Evolutionary conservation across 164 flowering plant genomes (phyloP).

Genomic region (Magnolia sinica): DNA sequence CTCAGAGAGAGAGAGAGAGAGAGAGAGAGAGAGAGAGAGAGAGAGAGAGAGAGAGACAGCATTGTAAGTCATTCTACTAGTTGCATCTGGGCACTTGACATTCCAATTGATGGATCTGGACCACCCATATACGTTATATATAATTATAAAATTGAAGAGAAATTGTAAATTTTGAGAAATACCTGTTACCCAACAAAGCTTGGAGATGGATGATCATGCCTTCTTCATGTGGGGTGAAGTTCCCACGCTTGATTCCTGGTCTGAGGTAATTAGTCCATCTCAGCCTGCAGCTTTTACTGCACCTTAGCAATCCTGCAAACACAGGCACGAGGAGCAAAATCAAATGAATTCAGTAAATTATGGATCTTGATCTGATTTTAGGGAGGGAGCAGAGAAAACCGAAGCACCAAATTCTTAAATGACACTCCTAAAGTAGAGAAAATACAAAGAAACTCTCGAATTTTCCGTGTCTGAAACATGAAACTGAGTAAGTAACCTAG

Average conservation of each 20-base stretch:
- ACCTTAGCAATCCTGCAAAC: slow-evolving; percentile 61
- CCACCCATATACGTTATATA: too few species aligned
- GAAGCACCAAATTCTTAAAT: neutral
- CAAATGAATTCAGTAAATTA: neutral
- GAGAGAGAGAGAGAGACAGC: neutral
- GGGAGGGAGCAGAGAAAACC: neutral
- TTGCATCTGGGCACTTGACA: too few species aligned
- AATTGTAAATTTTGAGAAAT: neutral
- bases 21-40: neutral
- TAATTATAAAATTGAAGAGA: neutral
- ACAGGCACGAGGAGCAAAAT: neutral
- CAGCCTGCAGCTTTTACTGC: slow-evolving; percentile 96
- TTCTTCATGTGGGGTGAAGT: slow-evolving; percentile 90
- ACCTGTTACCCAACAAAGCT: slow-evolving; percentile 91
- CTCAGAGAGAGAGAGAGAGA: neutral
- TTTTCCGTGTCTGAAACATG: neutral
- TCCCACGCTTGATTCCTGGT: slow-evolving; percentile 92
- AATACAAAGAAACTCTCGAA: neutral
- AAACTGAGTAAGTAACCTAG: neutral
- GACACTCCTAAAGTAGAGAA: neutral
- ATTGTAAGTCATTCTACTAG: neutral
- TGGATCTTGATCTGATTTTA: neutral
- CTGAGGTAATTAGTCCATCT: slow-evolving; percentile 93
- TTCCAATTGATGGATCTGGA: too few species aligned
- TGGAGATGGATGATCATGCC: slow-evolving; percentile 88